Base-by-base conservation (phyloP, 73 alveolate genomes). In the Tetrahymena elliotti region DNA sequence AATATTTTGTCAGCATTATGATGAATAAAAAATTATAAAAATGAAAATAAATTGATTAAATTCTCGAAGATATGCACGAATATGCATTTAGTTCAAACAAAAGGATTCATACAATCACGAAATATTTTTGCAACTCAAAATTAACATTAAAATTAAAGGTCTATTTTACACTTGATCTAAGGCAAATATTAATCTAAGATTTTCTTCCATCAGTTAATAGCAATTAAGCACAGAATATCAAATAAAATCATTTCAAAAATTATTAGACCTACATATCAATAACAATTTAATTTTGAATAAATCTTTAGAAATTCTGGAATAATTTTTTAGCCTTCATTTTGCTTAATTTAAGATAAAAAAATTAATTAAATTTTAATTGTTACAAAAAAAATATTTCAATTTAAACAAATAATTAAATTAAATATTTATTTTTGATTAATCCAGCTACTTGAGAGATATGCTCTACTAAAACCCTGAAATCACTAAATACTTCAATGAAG, bases 381-480 rank as follows among this genome's bases (percentile, higher is more conserved):
- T 47, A 18, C 27, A 47, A 22, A 47, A 47, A 18, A 18, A 8
- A 6, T 1, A 47, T 47, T 47, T 47, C 20, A 10, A 47, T n/a
- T n/a, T n/a, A n/a, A n/a, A n/a, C n/a, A 27, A 47, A 47, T 47
- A 18, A 18, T 47, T 22, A 47, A 13, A 18, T 47, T 8, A 3
- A 47, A 68, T 27, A 2, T 3, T 68, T 68, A 18, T 68, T 68
- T 68, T 68, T 68, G 36, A 68, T 6, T 22, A 68, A 47, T 47
- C 82, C 36, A 68, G 88, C 88, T 68, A 84, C 39, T 93, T 94
- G 41, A 94, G 96, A 94, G 99, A 97, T 93, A 97, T 97, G 92
- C 82, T 97, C 95, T 97, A 97, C 97, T 93, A 96, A 96, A 97
- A 97, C 94, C 97, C 95, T 94, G 97, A 97, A 93, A 68, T 97